Base-by-base conservation (phyloP, 176 grass and related monocot genomes). In the Cenchrus purpureus region DNA sequence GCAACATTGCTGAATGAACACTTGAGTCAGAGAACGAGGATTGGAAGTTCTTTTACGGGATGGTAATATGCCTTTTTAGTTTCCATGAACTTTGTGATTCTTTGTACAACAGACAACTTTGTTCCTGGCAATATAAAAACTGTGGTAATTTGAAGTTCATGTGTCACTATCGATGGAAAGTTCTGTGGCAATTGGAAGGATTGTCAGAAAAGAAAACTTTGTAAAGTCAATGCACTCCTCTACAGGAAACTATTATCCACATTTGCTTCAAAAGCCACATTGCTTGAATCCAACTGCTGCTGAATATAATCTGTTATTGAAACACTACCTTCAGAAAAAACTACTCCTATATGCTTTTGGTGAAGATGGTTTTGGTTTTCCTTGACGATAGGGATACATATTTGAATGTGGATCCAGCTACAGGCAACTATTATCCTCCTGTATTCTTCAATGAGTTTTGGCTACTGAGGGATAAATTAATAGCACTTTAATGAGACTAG, bases 381-480 rank as follows among this genome's bases (percentile, higher is more conserved):
- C 91, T 94, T 97, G 58, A 96, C 83, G 20, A 77, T 77, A 90
- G 40, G 70, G 71, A 34, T 85, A 60, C 86, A 99, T 94, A 92
- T 88, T 63, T 99, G 88, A 95, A 97, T 67, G 86, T 94, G 72
- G 94, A 97, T 48, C 86, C 86, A 77, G 64, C 76, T 69, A 88
- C 92, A 65, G 57, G 68, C 46, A 83, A 85, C 60, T 99, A 99
- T 87, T 99, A 89, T 78, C 94, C 97, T 64, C 94, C 91, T 56
- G 78, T 97, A 25, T 99, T 86, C 84, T 99, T 96, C 77, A 99
- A 99, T 53, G 97, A 99, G 77, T 99, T 99, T 89, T 99, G 97
- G 97, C 90, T 99, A 22, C 71, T 99, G 82, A 96, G 86, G 71
- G 97, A 99, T 61, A 99, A 96, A 91, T 82, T 99, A 78, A 91